phyloP scores from a whole-genome alignment of 148 eudicot genomes.

The Pouteria glomerata region DNA sequence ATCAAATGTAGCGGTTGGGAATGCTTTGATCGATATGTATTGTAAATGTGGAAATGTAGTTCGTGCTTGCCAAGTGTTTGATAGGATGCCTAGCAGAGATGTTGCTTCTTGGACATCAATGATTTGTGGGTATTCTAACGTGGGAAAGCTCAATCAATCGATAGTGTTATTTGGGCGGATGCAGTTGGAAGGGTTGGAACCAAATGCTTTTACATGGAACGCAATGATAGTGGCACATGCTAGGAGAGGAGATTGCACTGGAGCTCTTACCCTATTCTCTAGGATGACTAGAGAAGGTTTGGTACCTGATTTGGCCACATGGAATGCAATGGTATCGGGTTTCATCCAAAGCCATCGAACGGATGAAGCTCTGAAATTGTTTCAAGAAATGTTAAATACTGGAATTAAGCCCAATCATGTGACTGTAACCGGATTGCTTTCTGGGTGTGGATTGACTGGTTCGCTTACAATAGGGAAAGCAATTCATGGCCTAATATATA shows the following conservation, averaged over 20 bases:
- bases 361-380: conserved; percentile 39
- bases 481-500: conserved; percentile 48
- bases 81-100: conserved; percentile 41
- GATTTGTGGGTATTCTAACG: conserved; percentile 48
- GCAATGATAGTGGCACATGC: conserved; percentile 50
- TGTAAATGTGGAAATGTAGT: conserved; percentile 42
- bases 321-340: conserved; percentile 72
- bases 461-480: conserved; percentile 40
- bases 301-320: conserved; percentile 42
- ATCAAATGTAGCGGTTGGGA: conserved; percentile 37
- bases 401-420: conserved; percentile 54
- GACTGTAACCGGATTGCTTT: conserved; percentile 53
- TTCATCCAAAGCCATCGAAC: conserved; percentile 39
- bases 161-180: conserved; percentile 44
- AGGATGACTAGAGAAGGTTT: conserved; percentile 42
- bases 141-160: conserved; percentile 36
- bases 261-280: conserved; percentile 33
- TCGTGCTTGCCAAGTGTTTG: conserved; percentile 52
- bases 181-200: conserved; percentile 51
- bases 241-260: conserved; percentile 45
- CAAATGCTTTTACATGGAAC: conserved; percentile 65
- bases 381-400: conserved; percentile 40
- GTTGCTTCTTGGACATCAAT: conserved; percentile 66
- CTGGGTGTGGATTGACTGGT: conserved; percentile 39
- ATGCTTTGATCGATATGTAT: conserved; percentile 62